A percentile compares a stretch with the other conserved stretches of the same genome.
Evolutionary conservation across 495 filamentous ascomycete genomes (phyloP).

Genomic region (Zalerion maritima): DNA sequence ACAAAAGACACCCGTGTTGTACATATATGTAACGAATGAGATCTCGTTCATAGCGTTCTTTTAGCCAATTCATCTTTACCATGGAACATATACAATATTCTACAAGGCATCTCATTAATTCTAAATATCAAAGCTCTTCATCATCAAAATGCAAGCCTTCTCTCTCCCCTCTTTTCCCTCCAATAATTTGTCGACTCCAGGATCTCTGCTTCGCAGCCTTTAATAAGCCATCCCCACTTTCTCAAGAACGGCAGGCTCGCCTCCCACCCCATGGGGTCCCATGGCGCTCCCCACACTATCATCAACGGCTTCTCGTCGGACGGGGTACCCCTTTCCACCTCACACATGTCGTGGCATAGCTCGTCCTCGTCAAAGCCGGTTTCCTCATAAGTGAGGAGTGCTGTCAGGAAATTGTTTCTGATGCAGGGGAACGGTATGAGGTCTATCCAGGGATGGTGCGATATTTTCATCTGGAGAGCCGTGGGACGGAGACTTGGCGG

Average conservation of each 20-base stretch:
- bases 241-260: conserved; percentile 17
- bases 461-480: too few relatives aligned
- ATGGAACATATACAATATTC: too few relatives aligned
- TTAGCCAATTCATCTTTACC: too few relatives aligned
- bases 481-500: too few relatives aligned
- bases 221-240: conserved; percentile 24
- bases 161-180: too few relatives aligned
- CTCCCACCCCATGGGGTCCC: conserved; percentile 27
- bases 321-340: conserved; percentile 11
- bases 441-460: conserved; percentile 36
- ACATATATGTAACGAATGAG: too few relatives aligned
- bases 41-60: too few relatives aligned
- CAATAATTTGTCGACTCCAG: conserved; percentile 22
- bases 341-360: conserved; percentile 16
- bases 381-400: too few relatives aligned
- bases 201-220: conserved; percentile 18
- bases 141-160: too few relatives aligned
- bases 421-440: conserved; percentile 31
- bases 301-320: conserved; percentile 10
- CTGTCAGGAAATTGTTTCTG: conserved; percentile 24
- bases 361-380: conserved; percentile 12
- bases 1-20: too few relatives aligned
- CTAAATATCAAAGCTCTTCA: too few relatives aligned
- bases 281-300: conserved; percentile 27
- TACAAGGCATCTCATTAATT: too few relatives aligned